Evolutionary conservation across 257 asterid species (phyloP).

Genomic region (Solanum sejunctum): DNA sequence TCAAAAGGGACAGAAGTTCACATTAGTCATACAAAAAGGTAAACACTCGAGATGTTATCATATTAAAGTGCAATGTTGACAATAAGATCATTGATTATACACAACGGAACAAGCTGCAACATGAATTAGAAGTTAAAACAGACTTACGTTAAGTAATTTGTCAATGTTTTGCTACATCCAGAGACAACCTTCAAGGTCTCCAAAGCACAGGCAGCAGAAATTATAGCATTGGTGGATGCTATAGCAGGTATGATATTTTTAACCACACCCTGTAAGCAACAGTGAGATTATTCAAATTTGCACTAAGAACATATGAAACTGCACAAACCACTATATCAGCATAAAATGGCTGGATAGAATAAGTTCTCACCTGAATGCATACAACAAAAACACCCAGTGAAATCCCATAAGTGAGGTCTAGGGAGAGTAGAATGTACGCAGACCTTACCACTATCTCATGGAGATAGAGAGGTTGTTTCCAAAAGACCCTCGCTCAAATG

Average conservation of each 20-base stretch:
- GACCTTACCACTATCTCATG: too few relatives aligned
- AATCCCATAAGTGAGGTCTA: too few relatives aligned
- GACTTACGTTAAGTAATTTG: conserved; percentile 80
- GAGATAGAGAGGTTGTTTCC: too few relatives aligned
- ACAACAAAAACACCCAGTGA: neutral
- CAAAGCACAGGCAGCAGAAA: conserved; percentile 95
- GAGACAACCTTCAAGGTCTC: conserved; percentile 92
- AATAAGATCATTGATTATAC: neutral
- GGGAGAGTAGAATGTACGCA: too few relatives aligned
- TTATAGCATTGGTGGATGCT: conserved; percentile 94
- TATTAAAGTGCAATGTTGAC: neutral
- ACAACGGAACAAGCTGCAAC: neutral
- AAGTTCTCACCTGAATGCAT: neutral
- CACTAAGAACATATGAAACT: neutral
- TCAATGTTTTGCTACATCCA: conserved; percentile 82
- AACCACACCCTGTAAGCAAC: conserved; percentile 74
- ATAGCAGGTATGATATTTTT: conserved; percentile 97
- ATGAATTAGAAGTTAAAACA: neutral
- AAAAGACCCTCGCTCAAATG: too few relatives aligned
- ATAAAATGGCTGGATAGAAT: neutral
- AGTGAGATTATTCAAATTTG: neutral
- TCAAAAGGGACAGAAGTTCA: neutral
- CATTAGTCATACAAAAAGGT: neutral
- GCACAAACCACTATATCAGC: neutral
- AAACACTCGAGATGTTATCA: neutral